Base-by-base conservation (phyloP, 208 protist species). In the Trypanosoma lewisi region DNA sequence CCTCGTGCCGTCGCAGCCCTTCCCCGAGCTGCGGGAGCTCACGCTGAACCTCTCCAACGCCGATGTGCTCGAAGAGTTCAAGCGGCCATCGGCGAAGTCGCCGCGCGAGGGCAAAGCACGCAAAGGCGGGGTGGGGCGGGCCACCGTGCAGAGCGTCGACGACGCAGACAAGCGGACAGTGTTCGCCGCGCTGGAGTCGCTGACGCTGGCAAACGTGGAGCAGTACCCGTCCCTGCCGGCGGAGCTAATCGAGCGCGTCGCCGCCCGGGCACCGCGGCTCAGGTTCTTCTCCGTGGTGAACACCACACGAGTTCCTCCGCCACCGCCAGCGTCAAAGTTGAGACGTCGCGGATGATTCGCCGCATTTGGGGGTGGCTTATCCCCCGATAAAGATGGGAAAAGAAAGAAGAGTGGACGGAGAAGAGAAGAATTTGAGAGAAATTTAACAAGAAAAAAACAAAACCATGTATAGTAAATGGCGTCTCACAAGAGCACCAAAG, bases 131-230 rank as follows among this genome's bases (percentile, higher is more conserved):
- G n/a, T n/a, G 50, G 68, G 31, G 52, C 59, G 36, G 42, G 27
- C n/a, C 11, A 52, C 17, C 28, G 34, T 25, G 9, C 48, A 21
- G 31, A 9, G 14, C n/a, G 42, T 42, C 11, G 80, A 77, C n/a
- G 75, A 63, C 0, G 63, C 57, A 16, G 74, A 75, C 9, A 7
- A 30, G 1, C 41, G 63, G 6, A n/a, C 36, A 42, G 3, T 63
- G 16, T 89, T 83, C 63, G 82, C 83, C 2, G 33, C 28, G 5
- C 60, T 95, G 51, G 71, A 71, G 14, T 65, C 81, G 14, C 34
- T 91, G 34, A 92, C 83, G 0, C 44, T 95, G 0, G 82, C 77
- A 23, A 87, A 91, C 66, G 60, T 87, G 8, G 74, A 86, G 30
- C 77, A 77, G 31, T 64, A 58, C 2, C 49, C 81, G 11, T 36